Percentiles rank a stretch among this genome's conserved stretches.
These are phyloP conservation scores for Penicillium roqueforti DNA, from an alignment of 495 filamentous ascomycete species.

Conservation along the genomic window DNA sequence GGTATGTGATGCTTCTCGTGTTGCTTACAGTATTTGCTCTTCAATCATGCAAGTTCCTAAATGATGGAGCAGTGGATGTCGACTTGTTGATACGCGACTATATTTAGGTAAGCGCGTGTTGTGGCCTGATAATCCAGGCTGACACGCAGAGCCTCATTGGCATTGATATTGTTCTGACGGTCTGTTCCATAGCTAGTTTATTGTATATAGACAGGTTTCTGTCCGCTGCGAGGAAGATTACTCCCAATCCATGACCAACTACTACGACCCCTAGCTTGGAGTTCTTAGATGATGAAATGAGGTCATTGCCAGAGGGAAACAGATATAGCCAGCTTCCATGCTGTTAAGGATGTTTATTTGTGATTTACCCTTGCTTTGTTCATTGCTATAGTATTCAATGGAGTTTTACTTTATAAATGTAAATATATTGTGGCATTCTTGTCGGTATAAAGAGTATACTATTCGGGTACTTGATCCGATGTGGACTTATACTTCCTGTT, in stretches of 20 bases:
- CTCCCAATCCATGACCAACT: not conserved
- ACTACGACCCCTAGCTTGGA: not conserved
- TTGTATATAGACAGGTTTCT: not conserved
- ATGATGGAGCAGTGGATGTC: not conserved
- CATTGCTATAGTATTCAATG: not conserved
- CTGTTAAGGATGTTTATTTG: not conserved
- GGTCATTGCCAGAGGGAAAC: not conserved
- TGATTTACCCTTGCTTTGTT: not conserved
- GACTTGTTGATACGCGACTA: not conserved
- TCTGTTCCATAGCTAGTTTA: not conserved
- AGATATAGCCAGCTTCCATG: not conserved
- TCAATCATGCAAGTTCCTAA: not conserved
- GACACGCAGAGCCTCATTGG: not conserved
- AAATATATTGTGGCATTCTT: not conserved
- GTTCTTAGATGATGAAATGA: not conserved
- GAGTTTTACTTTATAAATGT: not conserved
- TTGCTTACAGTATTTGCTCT: not conserved
- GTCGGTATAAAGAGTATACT: not conserved
- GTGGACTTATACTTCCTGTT: not conserved
- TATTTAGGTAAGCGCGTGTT: conserved; percentile 1
- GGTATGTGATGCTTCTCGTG: not conserved
- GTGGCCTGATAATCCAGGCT: not conserved
- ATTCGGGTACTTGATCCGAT: not conserved
- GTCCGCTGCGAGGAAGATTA: not conserved
- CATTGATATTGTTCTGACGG: not conserved